Base-by-base conservation (phyloP, 768 basidiomycete species). In the Hygrocybe punicea region DNA sequence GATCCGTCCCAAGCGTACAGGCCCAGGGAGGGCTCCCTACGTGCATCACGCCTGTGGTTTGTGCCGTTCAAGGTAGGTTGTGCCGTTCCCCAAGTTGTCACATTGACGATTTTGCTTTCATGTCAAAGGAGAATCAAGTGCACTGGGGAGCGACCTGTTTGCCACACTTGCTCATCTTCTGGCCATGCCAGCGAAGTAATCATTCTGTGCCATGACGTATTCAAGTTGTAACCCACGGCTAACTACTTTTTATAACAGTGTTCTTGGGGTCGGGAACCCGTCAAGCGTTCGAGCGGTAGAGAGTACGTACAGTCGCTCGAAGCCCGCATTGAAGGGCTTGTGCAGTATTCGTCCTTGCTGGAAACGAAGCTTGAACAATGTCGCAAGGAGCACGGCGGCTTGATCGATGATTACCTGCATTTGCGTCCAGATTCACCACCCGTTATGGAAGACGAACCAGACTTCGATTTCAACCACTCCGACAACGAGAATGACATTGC, bases 241-340 rank as follows among this genome's bases (percentile, higher is more conserved):
- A 8, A 11, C 35, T 23, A 55, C 40, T 24, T 50, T 6, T 35
- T 53, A 16, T 19, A n/a, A 11, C 24, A 80, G 78, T 80, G 78
- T 56, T 63, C 72, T 51, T 80, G 76, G 74, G 73, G 72, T 24
- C 71, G 73, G 59, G 76, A 77, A 51, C 72, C 66, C 19, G 71
- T 72, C n/a, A 75, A 75, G 23, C 73, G 74, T 56, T 75, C 76
- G 42, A 72, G 77, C 47, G 77, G 75, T 10, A 77, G 78, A 66
- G 74, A 73, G 21, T 76, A 77, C 53, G 78, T 78, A 53, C 76
- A 80, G 60, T 73, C 78, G 3, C 70, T 79, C 67, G 66, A 72
- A 48, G 76, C 77, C 60, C 70, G 75, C 74, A 5, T 69, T 8
- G 29, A 29, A 29, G 29, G 29, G 4, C 29, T 77, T 2, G 67